A percentile compares a stretch with the other conserved stretches of the same genome.
These are phyloP conservation scores for Jamesozyma gamospora DNA, from an alignment of 805 yeast species.

Conservation along the genomic window DNA sequence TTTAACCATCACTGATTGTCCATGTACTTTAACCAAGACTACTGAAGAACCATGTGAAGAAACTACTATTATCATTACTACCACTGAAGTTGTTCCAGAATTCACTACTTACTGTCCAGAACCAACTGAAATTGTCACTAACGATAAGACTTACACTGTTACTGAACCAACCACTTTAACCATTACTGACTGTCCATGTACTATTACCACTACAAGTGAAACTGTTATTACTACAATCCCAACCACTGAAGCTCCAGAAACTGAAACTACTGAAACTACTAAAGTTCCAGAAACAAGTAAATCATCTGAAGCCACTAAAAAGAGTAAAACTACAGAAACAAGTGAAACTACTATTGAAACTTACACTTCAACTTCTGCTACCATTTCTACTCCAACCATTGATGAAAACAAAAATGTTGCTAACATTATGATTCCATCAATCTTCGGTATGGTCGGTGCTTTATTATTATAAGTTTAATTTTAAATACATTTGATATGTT, in stretches of 20 bases:
- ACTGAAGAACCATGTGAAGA: neutral
- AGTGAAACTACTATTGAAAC: too few species aligned
- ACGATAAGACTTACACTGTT: slow-evolving; percentile 62
- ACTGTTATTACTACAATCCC: too few species aligned
- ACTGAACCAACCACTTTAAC: slow-evolving; percentile 74
- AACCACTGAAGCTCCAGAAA: slow-evolving; percentile 15
- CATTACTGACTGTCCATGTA: slow-evolving; percentile 82
- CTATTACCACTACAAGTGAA: slow-evolving; percentile 30
- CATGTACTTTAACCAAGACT: neutral
- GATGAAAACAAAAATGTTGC: slow-evolving; percentile 4
- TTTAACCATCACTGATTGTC: slow-evolving; percentile 46
- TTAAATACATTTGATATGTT: neutral
- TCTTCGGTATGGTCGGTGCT: slow-evolving; percentile 9
- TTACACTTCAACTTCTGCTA: neutral
- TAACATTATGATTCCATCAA: slow-evolving; percentile 5
- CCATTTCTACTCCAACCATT: neutral
- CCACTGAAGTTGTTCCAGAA: slow-evolving; percentile 46
- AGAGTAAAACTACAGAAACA: too few species aligned
- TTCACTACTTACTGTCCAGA: slow-evolving; percentile 78
- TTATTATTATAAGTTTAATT: slow-evolving; percentile 2
- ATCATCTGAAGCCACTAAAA: too few species aligned
- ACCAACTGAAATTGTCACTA: slow-evolving; percentile 56
- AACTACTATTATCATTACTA: slow-evolving; percentile 9
- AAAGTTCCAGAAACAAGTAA: too few species aligned
- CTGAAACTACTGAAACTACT: slow-evolving; percentile 6